Evolutionary conservation across 495 filamentous ascomycete species (phyloP), one percentile per base, ranked within the genome.

Genomic region (Daldinia loculata): DNA sequence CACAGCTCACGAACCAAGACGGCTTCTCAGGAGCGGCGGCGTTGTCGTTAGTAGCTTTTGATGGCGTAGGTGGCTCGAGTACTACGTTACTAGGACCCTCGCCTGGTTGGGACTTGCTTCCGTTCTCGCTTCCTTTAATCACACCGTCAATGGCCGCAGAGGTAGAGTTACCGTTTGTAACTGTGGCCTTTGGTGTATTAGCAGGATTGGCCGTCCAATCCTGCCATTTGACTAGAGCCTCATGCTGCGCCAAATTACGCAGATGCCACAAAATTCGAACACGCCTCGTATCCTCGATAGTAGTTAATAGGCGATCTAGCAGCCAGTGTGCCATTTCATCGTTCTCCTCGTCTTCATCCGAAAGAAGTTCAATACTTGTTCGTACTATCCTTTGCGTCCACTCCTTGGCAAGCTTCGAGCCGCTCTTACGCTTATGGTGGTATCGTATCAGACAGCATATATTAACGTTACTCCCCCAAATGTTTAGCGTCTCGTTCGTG

Each of bases 321-420:
- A 77, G 55, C 63, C 69, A 68, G 39, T 78, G 82, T 1, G 78
- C 82, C 11, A 72, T 70, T 60, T 76, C 79, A 59, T 84, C 82
- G 43, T 84, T 84, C 15, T 79, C 71, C 8, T 75, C 72, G 56
- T 84, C 82, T 4, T 79, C 78, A 29, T 84, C 82, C 0, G 79
- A 81, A 2, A 84, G 76, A 26, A 84, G 75, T 55, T 84, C 79
- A 3, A 84, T 51, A 12, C 71, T 73, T 11, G 75, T 36, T 29
- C 80, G 80, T 51, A 84, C 69, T 6, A 77, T 59, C 6, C 70
- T 61, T 6, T 75, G 72, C 2, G 77, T 65, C 36, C 76, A 72
- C 17, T 77, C 66, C 15, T 71, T 78, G 0, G 78, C 76, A 6
- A 75, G 74, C 15, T 61, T 38, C 1, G 70, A 66, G 22, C 78